phyloP scores from a whole-genome alignment of 345 rosid genomes.

The Euphorbia peplus region DNA sequence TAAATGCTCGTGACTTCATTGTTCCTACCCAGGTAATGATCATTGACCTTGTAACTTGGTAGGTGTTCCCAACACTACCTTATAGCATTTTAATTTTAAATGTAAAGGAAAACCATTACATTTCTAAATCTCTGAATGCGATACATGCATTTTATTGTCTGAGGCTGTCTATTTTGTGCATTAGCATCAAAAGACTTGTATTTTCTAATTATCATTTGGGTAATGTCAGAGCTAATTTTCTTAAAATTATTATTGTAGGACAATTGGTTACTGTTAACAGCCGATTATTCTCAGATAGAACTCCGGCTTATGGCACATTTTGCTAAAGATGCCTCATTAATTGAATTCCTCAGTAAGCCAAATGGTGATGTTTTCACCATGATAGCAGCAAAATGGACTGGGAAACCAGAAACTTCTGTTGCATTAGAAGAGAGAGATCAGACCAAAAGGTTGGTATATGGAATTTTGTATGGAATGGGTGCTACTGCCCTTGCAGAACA shows the following conservation, averaged over 20 bases:
- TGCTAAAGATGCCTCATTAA: constrained; percentile 71
- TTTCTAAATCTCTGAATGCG: not conserved
- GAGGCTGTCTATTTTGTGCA: not conserved
- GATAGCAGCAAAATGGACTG: constrained; percentile 90
- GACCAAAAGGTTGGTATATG: constrained; percentile 88
- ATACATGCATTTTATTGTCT: not conserved
- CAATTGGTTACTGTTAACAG: constrained; percentile 78
- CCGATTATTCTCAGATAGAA: constrained; percentile 98
- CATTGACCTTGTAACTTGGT: constrained; percentile 4
- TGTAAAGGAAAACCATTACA: not conserved
- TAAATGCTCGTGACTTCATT: constrained; percentile 90
- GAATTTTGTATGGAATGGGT: constrained; percentile 99
- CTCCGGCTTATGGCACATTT: constrained; percentile 93
- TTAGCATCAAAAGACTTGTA: not conserved
- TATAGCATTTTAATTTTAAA: not conserved
- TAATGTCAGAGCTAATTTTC: not conserved
- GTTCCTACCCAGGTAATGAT: constrained; percentile 79
- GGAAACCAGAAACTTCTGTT: constrained; percentile 60
- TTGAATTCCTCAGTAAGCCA: constrained; percentile 73
- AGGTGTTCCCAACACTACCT: not conserved
- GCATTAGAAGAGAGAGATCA: constrained; percentile 72
- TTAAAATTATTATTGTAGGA: constrained; percentile 53
- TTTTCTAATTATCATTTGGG: not conserved
- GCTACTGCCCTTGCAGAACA: constrained; percentile 82
- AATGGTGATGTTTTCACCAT: constrained; percentile 83